phyloP scores from a whole-genome alignment of 805 yeast genomes.

The Kregervanrija delftensis region DNA sequence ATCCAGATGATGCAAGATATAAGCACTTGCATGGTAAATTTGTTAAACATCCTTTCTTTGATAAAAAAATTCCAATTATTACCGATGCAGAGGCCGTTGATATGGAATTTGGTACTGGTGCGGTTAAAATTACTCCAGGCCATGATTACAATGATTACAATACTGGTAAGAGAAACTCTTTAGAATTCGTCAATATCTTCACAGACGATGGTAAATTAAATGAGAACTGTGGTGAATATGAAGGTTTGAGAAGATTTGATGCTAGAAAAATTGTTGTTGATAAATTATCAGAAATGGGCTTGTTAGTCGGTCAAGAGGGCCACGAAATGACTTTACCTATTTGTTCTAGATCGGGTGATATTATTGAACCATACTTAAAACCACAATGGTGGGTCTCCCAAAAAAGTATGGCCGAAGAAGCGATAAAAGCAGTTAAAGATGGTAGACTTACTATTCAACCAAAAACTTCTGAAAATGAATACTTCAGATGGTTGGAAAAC shows the following conservation, averaged over 20 bases:
- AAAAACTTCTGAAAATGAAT: constrained; percentile 85
- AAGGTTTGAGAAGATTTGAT: constrained; percentile 87
- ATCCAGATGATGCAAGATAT: constrained; percentile 91
- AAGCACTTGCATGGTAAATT: constrained; percentile 91
- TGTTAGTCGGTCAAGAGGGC: constrained; percentile 79
- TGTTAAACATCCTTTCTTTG: constrained; percentile 84
- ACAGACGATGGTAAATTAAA: constrained; percentile 91
- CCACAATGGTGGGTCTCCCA: constrained; percentile 99
- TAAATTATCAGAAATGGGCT: constrained; percentile 63
- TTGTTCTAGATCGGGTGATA: constrained; percentile 95
- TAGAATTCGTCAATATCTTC: constrained; percentile 82
- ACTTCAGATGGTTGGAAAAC: constrained; percentile 90
- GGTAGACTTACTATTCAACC: constrained; percentile 83
- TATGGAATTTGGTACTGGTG: constrained; percentile 99
- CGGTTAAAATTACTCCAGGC: constrained; percentile 97
- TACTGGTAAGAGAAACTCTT: constrained; percentile 89
- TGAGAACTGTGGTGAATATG: constrained; percentile 90
- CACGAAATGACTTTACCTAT: constrained; percentile 94
- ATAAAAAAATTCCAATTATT: constrained; percentile 78
- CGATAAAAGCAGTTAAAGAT: constrained; percentile 74
- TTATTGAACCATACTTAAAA: constrained; percentile 92
- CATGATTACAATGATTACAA: constrained; percentile 96
- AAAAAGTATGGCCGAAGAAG: constrained; percentile 79
- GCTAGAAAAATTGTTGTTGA: constrained; percentile 85
- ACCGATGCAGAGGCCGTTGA: constrained; percentile 93